Evolutionary conservation across 2,329 filamentous ascomycete genomes (phyloP).

Genomic region (Diaporthe sp.): DNA sequence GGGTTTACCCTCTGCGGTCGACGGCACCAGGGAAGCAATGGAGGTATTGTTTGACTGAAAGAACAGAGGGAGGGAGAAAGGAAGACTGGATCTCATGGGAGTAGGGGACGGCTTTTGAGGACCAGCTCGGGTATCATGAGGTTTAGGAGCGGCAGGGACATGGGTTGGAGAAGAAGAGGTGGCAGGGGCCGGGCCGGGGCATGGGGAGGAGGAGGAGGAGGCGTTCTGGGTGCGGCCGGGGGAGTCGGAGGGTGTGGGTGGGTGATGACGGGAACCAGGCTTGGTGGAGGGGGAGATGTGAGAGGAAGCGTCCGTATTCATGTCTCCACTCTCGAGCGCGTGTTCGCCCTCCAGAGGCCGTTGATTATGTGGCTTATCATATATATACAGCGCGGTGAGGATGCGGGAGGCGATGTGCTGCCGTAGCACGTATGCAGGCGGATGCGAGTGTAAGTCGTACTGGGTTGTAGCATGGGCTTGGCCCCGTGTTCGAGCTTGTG

Average conservation of each 20-base stretch:
- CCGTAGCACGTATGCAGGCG: conserved; percentile 43
- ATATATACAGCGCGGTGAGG: conserved; percentile 40
- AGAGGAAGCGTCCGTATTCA: conserved; percentile 41
- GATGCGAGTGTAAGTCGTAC: conserved; percentile 39
- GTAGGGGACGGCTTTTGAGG: conserved; percentile 45
- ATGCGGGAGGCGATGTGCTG: conserved; percentile 41
- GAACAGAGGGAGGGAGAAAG: conserved; percentile 64
- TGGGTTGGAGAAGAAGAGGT: conserved; percentile 44
- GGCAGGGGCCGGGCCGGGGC: conserved; percentile 39
- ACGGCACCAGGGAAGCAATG: conserved; percentile 67
- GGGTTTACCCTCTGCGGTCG: conserved; percentile 68
- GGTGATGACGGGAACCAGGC: conserved; percentile 37
- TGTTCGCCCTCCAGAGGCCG: conserved; percentile 42
- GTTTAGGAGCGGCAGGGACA: conserved; percentile 44
- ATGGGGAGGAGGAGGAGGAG: conserved; percentile 30
- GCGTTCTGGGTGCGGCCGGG: conserved; percentile 31
- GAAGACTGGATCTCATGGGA: conserved; percentile 54
- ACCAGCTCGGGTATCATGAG: conserved; percentile 38
- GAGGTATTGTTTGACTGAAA: conserved; percentile 63
- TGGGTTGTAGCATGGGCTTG: conserved; percentile 36
- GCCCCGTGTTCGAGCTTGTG: conserved; percentile 14
- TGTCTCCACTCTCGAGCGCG: conserved; percentile 43
- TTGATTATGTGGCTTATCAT: conserved; percentile 42
- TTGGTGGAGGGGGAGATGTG: conserved; percentile 32
- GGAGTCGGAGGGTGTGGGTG: conserved; percentile 39